Evolutionary conservation across 179 eudicot species (phyloP).

Genomic region (Corrigiola litoralis): DNA sequence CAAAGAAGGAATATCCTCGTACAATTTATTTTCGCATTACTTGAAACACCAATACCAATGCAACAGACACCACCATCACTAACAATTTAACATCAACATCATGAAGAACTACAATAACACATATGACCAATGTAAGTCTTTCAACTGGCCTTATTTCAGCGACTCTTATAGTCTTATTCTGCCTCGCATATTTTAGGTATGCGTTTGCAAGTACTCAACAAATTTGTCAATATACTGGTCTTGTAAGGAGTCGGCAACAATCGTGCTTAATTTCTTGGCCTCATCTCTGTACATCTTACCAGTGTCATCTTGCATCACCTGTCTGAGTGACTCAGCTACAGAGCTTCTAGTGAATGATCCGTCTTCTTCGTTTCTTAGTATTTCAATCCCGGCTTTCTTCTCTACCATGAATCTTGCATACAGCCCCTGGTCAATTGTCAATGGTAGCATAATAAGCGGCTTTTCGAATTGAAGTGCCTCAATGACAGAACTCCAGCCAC

Average conservation of each 20-base stretch:
- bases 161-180: too few relatives aligned
- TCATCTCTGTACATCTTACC: conserved; percentile 27
- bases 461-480: conserved; percentile 22
- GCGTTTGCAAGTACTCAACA: background rate
- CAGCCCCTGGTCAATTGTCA: conserved; percentile 20
- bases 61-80: too few relatives aligned
- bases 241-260: conserved; percentile 20
- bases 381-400: conserved; percentile 28
- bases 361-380: conserved; percentile 33
- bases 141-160: too few relatives aligned
- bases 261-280: conserved; percentile 24
- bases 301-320: conserved; percentile 30
- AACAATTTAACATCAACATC: too few relatives aligned
- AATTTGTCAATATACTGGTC: conserved; percentile 22
- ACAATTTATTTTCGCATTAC: too few relatives aligned
- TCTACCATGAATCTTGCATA: conserved; percentile 28
- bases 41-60: too few relatives aligned
- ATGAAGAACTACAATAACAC: too few relatives aligned
- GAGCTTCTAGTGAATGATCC: conserved; percentile 30
- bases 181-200: too few relatives aligned
- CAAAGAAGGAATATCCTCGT: too few relatives aligned
- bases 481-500: conserved; percentile 31
- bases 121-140: too few relatives aligned
- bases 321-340: conserved; percentile 29
- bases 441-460: conserved; percentile 25